Evolutionary conservation across 495 filamentous ascomycete species (phyloP), one percentile per base, ranked within the genome.

Genomic region (Trichoderma orchidacearum): DNA sequence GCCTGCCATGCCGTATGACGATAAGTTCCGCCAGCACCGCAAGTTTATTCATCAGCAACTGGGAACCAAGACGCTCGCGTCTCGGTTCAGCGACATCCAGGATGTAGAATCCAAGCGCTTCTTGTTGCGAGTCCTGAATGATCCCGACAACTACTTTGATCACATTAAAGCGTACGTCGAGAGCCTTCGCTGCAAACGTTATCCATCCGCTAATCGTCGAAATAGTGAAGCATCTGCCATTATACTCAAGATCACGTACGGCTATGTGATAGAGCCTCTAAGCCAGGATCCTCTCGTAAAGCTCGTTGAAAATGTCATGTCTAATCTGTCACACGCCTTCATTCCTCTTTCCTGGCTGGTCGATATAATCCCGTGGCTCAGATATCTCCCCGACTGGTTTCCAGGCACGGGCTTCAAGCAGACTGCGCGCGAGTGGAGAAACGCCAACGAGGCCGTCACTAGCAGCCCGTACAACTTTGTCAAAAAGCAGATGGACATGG

Each of bases 241-340:
- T 5, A 75, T 79, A 7, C 58, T 80, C 0, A 74, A 77, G 29
- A 67, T 77, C 4, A 60, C 63, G 3, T 81, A 80, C 53, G 76
- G 74, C 13, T 80, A 81, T 54, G 75, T 63, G 0, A 65, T 71
- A 5, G 73, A 79, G 41, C 60, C 68, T 1, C 62, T 70, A 34
- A 54, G 53, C n/a, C 27, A 34, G 0, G 78, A 81, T 58, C 68
- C 68, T 31, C 59, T 81, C 1, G 66, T 81, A 3, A 54, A 72
- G n/a, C 41, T 76, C n/a, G 68, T 65, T 0, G 66, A 67, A 11
- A 48, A 69, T 15, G 64, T 68, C 1, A 62, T 78, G 62, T 62
- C 64, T 0, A 58, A 75, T 6, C 75, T 80, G 56, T 58, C 61
- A 0, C 52, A 55, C 1, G 70, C 75, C 2, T 57, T 59, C 8